Conservation (phyloP, 2,329 filamentous ascomycete genomes). For the Beauveria rudraprayagi region DNA sequence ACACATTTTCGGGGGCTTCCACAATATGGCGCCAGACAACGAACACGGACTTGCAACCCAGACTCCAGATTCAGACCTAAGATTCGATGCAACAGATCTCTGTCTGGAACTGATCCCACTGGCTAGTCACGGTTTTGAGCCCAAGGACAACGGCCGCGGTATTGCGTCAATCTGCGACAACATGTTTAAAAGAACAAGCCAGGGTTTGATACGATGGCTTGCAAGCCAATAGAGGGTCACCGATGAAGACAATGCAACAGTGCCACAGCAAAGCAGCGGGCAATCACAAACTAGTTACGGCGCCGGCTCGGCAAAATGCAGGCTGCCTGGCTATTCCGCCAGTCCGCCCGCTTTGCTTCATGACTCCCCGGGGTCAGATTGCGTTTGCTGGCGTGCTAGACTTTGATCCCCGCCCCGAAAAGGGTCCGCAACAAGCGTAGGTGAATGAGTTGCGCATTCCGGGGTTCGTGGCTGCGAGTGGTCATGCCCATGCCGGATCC, state of each 20-base stretch:
- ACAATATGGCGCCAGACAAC: not conserved
- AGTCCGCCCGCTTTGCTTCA: not conserved
- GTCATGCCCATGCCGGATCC: conserved; percentile 6
- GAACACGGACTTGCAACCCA: not conserved
- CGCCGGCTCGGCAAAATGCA: conserved; percentile 10
- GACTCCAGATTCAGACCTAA: not conserved
- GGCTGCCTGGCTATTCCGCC: conserved; percentile 3
- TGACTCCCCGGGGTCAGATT: conserved; percentile 3
- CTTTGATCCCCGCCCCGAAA: not conserved
- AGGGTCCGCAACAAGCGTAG: not conserved
- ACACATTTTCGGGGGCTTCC: not conserved
- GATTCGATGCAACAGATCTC: not conserved
- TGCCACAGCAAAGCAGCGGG: not conserved
- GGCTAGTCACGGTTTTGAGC: not conserved
- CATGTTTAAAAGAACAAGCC: not conserved
- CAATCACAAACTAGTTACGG: not conserved
- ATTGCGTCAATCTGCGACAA: no score
- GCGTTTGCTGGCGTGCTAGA: conserved; percentile 5
- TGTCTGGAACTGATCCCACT: not conserved
- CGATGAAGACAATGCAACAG: not conserved
- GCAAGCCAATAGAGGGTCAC: not conserved
- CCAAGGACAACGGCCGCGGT: no score
- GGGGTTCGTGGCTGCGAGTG: conserved; percentile 6
- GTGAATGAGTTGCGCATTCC: not conserved
- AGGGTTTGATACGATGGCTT: conserved; percentile 6